These are phyloP conservation scores for Yarrowia sp. DNA, from an alignment of 805 yeast species.

Conservation along the genomic window DNA sequence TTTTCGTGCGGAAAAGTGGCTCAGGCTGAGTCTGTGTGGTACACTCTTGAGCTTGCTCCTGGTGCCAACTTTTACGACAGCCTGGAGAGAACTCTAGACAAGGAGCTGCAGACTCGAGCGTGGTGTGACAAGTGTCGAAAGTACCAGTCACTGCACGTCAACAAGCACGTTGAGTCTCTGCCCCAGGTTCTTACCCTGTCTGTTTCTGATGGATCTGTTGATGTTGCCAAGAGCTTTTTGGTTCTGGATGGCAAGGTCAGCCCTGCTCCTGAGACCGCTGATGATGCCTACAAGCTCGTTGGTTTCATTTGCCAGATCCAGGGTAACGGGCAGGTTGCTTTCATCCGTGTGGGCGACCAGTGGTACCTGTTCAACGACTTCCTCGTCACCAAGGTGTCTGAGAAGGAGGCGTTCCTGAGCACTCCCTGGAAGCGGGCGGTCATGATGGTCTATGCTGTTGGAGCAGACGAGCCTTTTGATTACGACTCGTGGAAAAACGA, in stretches of 20 bases:
- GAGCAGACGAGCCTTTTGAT: conserved; percentile 41
- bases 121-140: conserved; percentile 53
- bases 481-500: conserved; percentile 49
- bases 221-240: conserved; percentile 1
- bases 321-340: conserved; percentile 41
- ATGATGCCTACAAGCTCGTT: conserved; percentile 34
- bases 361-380: conserved; percentile 94
- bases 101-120: conserved; percentile 45
- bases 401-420: conserved; percentile 72
- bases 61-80: conserved; percentile 30
- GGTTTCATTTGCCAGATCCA: conserved; percentile 42
- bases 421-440: conserved; percentile 84
- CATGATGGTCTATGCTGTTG: conserved; percentile 57
- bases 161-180: conserved; percentile 50
- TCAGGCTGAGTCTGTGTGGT: conserved; percentile 29
- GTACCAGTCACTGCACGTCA: conserved; percentile 55
- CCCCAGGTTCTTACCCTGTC: conserved; percentile 54
- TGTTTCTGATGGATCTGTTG: background rate
- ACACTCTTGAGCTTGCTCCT: conserved; percentile 33
- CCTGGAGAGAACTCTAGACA: conserved; percentile 34
- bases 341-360: conserved; percentile 34
- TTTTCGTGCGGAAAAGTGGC: conserved; percentile 34
- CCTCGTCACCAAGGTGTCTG: conserved; percentile 70
- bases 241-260: conserved; percentile 10
- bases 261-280: background rate